Base-by-base conservation (phyloP, 106 monocot species). In the Posidonia australis region DNA sequence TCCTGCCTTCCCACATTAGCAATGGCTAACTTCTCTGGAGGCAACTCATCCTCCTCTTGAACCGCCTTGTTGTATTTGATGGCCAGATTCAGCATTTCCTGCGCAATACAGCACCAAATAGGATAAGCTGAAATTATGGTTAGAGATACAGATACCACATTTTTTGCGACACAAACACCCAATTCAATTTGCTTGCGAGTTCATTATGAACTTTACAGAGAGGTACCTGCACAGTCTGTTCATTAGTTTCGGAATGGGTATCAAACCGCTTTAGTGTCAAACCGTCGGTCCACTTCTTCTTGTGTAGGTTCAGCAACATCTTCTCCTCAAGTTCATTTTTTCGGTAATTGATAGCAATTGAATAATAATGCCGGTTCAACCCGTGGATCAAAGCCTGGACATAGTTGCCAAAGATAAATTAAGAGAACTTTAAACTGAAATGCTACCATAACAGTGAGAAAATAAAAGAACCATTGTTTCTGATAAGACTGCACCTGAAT, bases 221-320 rank as follows among this genome's bases (percentile, higher is more conserved):
- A n/a, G n/a, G n/a, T 62, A 86, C 91, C 81, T 92, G 84, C n/a
- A 92, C 92, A 20, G 82, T 87, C 51, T 87, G 87, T 74, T 92
- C 92, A 32, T 92, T 92, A 22, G 84, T 92, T 56, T 82, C 84
- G 1, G 87, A 87, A 69, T 92, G 92, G 26, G 49, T 44, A 47
- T 92, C 92, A 63, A 92, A 92, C 17, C 73, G 79, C 44, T 70
- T 51, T 45, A 92, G 65, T 10, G 82, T 87, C 62, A 92, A 67
- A 3, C 92, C 92, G 63, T 92, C 92, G 9, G 92, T 87, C 92
- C 92, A 92, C 63, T 92, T 87, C 80, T 92, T 92, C 76, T 92
- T 92, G 60, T 92, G 92, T 29, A 92, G 63, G 54, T 92, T 92
- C 36, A 92, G 70, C 47, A 92, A 53, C 91, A 91, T 91, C 54